Percentiles rank a stretch among this genome's conserved stretches.
phyloP scores from a whole-genome alignment of 306 rosid genomes.

The Corylus americana region DNA sequence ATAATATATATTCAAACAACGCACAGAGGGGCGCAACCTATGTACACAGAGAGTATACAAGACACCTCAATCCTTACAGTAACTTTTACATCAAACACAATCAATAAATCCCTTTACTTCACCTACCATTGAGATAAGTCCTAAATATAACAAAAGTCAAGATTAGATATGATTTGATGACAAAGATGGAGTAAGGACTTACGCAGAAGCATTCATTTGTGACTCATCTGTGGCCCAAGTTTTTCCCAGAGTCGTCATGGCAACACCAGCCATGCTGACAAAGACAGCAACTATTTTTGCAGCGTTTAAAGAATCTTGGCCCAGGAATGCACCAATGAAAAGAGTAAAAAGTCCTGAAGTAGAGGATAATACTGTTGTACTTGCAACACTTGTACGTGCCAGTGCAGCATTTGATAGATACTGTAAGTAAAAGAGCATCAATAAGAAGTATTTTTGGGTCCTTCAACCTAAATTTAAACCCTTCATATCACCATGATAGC shows the following conservation, averaged over 20 bases:
- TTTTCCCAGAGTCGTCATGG: constrained; percentile 91
- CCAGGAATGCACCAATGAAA: constrained; percentile 80
- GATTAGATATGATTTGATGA: constrained; percentile 6
- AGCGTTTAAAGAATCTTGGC: constrained; percentile 80
- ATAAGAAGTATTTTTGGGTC: constrained; percentile 18
- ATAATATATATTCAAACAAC: too few species aligned
- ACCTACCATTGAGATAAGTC: not conserved
- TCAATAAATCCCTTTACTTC: constrained; percentile 3
- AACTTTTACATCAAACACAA: not conserved
- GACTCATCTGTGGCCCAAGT: constrained; percentile 95
- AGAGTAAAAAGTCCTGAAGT: constrained; percentile 99
- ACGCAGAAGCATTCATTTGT: constrained; percentile 46
- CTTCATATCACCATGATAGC: not conserved
- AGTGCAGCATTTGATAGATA: constrained; percentile 98
- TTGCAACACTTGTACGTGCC: constrained; percentile 96
- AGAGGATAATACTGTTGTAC: constrained; percentile 95
- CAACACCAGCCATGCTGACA: constrained; percentile 95
- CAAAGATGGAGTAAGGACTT: constrained; percentile 38
- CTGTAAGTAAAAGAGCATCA: constrained; percentile 45
- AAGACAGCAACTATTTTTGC: constrained; percentile 88
- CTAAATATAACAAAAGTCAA: not conserved
- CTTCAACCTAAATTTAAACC: not conserved
- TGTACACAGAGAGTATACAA: too few species aligned
- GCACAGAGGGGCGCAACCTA: too few species aligned
- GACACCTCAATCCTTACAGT: not conserved